Conservation (phyloP, 805 yeast species). For the Candida wancherniae region DNA sequence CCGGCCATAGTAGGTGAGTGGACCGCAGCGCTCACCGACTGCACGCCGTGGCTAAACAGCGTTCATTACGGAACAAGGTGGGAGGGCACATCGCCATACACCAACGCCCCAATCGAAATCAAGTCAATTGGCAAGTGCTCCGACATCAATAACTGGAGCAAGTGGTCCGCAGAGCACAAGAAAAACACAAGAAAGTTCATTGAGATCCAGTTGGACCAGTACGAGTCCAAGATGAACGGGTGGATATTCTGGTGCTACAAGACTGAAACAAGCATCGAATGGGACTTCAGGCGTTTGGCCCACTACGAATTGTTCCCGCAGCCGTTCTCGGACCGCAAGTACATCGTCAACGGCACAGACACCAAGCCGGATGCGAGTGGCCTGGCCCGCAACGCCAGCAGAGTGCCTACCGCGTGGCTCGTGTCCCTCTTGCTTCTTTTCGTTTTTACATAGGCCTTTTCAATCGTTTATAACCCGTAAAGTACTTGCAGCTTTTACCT, state of each 20-base stretch:
- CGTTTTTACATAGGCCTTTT: too few species aligned
- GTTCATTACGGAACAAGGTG: constrained; percentile 12
- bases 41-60: constrained; percentile 31
- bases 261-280: constrained; percentile 60
- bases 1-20: constrained; percentile 86
- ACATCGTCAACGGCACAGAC: constrained; percentile 31
- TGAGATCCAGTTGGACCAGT: constrained; percentile 58
- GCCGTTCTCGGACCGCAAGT: constrained; percentile 41
- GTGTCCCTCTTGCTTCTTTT: too few species aligned
- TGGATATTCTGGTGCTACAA: constrained; percentile 73
- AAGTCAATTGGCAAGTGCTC: constrained; percentile 41
- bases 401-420: too few species aligned
- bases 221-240: constrained; percentile 42
- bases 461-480: too few species aligned
- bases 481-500: too few species aligned
- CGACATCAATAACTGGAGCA: constrained; percentile 38
- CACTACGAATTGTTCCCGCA: constrained; percentile 53
- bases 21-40: constrained; percentile 45
- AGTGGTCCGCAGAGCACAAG: constrained; percentile 27
- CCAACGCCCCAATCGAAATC: constrained; percentile 13
- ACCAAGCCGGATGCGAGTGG: constrained; percentile 16
- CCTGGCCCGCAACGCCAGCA: too few species aligned
- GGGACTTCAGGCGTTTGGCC: constrained; percentile 57
- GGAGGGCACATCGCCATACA: constrained; percentile 13
- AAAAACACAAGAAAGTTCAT: constrained; percentile 47